These are phyloP conservation scores for Kodamaea hsintzibuensis DNA, from an alignment of 805 yeast species.

Conservation along the genomic window DNA sequence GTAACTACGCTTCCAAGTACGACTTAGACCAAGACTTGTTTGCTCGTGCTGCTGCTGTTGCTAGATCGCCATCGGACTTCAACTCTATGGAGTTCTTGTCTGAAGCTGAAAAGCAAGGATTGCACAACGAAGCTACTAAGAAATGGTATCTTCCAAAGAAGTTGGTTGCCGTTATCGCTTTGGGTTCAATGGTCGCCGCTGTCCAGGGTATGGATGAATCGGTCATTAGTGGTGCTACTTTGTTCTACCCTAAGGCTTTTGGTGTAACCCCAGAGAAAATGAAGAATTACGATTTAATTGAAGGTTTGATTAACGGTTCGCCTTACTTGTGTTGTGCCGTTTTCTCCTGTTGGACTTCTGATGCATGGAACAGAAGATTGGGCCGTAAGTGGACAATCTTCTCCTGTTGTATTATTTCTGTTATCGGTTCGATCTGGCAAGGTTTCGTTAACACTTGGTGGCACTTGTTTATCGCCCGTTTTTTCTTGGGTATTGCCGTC, in stretches of 20 bases:
- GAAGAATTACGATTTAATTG: constrained; percentile 53
- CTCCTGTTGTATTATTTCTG: constrained; percentile 59
- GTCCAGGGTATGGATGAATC: constrained; percentile 80
- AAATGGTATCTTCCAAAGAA: constrained; percentile 48
- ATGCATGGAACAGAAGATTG: constrained; percentile 47
- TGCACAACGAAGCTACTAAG: constrained; percentile 47
- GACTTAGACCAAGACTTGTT: constrained; percentile 59
- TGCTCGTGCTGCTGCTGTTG: constrained; percentile 60
- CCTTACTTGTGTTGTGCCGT: constrained; percentile 63
- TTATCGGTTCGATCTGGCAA: constrained; percentile 66
- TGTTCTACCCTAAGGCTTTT: constrained; percentile 56
- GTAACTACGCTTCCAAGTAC: constrained; percentile 60
- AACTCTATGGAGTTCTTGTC: constrained; percentile 54
- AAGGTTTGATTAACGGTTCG: constrained; percentile 64
- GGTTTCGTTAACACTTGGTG: constrained; percentile 62
- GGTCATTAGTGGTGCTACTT: constrained; percentile 66
- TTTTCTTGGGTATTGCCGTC: constrained; percentile 60
- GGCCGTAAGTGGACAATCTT: constrained; percentile 66
- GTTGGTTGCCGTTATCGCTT: constrained; percentile 53
- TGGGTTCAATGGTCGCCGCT: constrained; percentile 68
- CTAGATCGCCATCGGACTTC: constrained; percentile 55
- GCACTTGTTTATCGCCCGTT: constrained; percentile 59
- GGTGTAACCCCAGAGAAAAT: constrained; percentile 44
- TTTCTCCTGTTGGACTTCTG: constrained; percentile 63
- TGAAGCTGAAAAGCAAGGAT: constrained; percentile 47